Conservation (phyloP, 2,329 filamentous ascomycete species). For the Fusarium nelsonii region DNA sequence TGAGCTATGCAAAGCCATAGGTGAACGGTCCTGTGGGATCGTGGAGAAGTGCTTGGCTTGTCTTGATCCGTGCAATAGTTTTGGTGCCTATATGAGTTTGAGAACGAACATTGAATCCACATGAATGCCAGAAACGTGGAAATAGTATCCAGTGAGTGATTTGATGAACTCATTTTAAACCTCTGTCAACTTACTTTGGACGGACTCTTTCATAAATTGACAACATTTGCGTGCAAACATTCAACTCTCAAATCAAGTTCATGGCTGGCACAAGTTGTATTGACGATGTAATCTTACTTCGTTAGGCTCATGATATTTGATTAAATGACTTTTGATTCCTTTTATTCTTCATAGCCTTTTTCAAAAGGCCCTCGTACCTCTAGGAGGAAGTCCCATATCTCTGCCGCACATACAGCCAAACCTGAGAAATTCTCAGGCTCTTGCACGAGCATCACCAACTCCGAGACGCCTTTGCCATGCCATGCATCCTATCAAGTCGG, state of each 20-base stretch:
- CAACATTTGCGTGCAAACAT: neutral
- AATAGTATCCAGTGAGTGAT: slow-evolving; percentile 1
- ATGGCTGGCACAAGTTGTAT: neutral
- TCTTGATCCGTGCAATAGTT: slow-evolving; percentile 50
- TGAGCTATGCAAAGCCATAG: slow-evolving; percentile 46
- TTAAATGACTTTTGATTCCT: slow-evolving; percentile 46
- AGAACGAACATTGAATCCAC: slow-evolving; percentile 25
- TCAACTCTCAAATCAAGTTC: neutral
- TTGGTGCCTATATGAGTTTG: slow-evolving; percentile 45
- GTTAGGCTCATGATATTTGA: slow-evolving; percentile 32
- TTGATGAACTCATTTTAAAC: neutral
- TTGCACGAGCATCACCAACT: slow-evolving; percentile 55
- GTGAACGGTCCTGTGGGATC: slow-evolving; percentile 48
- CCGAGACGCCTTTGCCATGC: slow-evolving; percentile 59
- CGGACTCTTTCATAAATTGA: neutral
- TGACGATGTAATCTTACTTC: neutral
- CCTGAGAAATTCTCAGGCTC: slow-evolving; percentile 49
- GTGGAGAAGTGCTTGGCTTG: slow-evolving; percentile 54
- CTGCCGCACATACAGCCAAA: slow-evolving; percentile 47
- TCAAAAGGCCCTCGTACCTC: slow-evolving; percentile 40
- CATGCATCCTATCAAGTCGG: slow-evolving; percentile 54
- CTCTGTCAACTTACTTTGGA: neutral
- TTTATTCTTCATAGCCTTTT: slow-evolving; percentile 46
- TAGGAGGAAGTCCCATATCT: slow-evolving; percentile 46
- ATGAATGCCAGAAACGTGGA: slow-evolving; percentile 27